Base-by-base conservation (phyloP, 164 flowering plant genomes). In the Macadamia integrifolia region DNA sequence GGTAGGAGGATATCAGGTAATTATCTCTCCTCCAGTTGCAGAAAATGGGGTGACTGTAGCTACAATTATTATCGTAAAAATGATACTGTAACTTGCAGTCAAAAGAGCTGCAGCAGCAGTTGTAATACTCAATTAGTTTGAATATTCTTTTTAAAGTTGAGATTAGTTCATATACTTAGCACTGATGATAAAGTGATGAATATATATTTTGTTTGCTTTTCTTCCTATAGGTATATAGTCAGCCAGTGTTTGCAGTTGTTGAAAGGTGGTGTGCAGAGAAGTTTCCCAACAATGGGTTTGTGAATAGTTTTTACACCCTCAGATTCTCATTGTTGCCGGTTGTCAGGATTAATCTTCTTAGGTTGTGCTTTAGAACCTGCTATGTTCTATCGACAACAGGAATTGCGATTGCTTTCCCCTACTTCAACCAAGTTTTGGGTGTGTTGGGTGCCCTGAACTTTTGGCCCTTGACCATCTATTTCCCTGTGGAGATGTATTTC, bases 1-100 rank as follows among this genome's bases (percentile, higher is more conserved):
- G 6, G 78, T 87, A 30, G 91, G 93, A 61, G 89, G 88, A n/a
- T 88, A 88, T 72, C 93, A 88, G 89, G 88, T 85, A 75, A 35
- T 13, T 23, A 23, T 23, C 23, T 23, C 23, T 23, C 23, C 23
- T 23, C 23, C 23, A 23, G 23, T 23, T 23, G 23, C 23, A 23
- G 23, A 23, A 23, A 23, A 23, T 23, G 23, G 23, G 23, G 23
- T 23, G 23, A 23, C 23, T 23, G 23, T 23, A 23, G 23, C 23
- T 23, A 23, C 23, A 23, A 23, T 23, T 23, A 23, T 23, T 23
- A 23, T 23, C 23, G 23, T 23, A 23, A 23, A 23, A 23, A 23
- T 23, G 23, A 23, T 23, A 23, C 23, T 23, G 23, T 23, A 23
- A 23, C 23, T 23, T 23, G 23, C 23, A 23, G 23, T 23, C 23